Evolutionary conservation across 495 filamentous ascomycete species (phyloP).

Genomic region (Tricharina praecox): DNA sequence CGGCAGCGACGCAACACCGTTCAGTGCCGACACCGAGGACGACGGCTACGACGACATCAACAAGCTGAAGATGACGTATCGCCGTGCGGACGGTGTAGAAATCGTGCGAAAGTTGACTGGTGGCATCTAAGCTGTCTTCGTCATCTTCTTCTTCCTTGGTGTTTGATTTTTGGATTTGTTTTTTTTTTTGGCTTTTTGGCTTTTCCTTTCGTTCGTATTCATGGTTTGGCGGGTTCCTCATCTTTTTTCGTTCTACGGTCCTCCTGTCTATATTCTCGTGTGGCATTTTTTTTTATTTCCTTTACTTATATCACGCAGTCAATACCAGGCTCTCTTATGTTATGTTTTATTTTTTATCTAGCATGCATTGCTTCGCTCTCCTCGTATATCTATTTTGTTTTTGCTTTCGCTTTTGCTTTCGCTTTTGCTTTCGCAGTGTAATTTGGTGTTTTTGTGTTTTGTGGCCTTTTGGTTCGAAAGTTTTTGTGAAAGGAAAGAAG

Average conservation of each 20-base stretch:
- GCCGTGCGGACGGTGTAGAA: constrained; percentile 26
- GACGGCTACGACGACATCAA: constrained; percentile 19
- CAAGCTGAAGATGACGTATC: constrained; percentile 25
- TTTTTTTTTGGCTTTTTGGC: not conserved
- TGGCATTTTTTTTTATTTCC: not conserved
- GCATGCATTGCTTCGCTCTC: too few relatives aligned
- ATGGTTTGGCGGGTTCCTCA: not conserved
- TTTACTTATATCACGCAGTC: too few relatives aligned
- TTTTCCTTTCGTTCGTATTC: not conserved
- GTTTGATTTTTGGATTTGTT: not conserved
- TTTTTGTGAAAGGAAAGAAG: too few relatives aligned
- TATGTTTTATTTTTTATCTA: too few relatives aligned
- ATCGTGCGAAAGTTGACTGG: constrained; percentile 24
- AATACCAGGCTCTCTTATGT: too few relatives aligned
- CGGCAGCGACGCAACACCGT: constrained; percentile 15
- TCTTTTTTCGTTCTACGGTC: not conserved
- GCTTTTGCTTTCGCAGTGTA: too few relatives aligned
- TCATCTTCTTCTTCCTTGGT: not conserved
- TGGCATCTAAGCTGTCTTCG: not conserved
- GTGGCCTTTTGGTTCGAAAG: too few relatives aligned
- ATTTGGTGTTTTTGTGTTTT: too few relatives aligned
- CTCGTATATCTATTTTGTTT: too few relatives aligned
- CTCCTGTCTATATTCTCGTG: not conserved
- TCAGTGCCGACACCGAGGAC: constrained; percentile 5
- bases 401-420: too few relatives aligned